These are phyloP conservation scores for Aspergillus alliaceus DNA, from an alignment of 2,329 filamentous ascomycete species.

Conservation along the genomic window DNA sequence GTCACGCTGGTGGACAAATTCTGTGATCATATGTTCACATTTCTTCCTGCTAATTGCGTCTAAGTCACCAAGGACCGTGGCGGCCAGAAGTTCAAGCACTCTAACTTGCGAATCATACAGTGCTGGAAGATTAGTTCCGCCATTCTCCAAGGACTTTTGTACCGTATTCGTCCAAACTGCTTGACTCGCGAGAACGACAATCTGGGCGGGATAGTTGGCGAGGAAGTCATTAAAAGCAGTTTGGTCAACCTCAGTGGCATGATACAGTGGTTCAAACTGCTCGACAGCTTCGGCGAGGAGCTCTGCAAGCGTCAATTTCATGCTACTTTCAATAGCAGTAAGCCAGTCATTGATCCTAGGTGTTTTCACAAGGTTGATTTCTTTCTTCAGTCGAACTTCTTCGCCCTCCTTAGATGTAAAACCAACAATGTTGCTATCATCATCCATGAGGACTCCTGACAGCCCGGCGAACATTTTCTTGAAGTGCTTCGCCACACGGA, in stretches of 20 bases:
- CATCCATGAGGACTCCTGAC: constrained; percentile 85
- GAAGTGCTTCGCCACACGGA: constrained; percentile 96
- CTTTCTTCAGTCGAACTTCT: constrained; percentile 79
- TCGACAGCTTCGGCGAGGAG: constrained; percentile 82
- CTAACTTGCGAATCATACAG: constrained; percentile 82
- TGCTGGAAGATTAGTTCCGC: constrained; percentile 66
- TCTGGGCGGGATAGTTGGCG: constrained; percentile 81
- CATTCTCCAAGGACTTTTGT: constrained; percentile 71
- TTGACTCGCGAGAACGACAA: constrained; percentile 92
- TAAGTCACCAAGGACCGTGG: constrained; percentile 86
- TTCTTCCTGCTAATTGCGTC: constrained; percentile 87
- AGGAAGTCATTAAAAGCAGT: constrained; percentile 77
- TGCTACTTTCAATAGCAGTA: constrained; percentile 84
- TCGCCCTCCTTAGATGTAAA: constrained; percentile 97
- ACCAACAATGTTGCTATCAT: constrained; percentile 83
- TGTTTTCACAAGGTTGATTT: constrained; percentile 88
- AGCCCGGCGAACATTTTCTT: constrained; percentile 99
- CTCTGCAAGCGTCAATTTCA: constrained; percentile 93
- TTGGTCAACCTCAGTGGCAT: constrained; percentile 67
- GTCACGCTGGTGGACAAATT: constrained; percentile 97
- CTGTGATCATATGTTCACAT: constrained; percentile 97
- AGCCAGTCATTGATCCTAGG: constrained; percentile 99
- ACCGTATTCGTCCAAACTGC: constrained; percentile 90
- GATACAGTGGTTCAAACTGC: constrained; percentile 77
- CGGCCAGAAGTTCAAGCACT: constrained; percentile 80